These are phyloP conservation scores for Aspergillus sp. DNA, from an alignment of 2,329 filamentous ascomycete genomes.

Conservation along the genomic window DNA sequence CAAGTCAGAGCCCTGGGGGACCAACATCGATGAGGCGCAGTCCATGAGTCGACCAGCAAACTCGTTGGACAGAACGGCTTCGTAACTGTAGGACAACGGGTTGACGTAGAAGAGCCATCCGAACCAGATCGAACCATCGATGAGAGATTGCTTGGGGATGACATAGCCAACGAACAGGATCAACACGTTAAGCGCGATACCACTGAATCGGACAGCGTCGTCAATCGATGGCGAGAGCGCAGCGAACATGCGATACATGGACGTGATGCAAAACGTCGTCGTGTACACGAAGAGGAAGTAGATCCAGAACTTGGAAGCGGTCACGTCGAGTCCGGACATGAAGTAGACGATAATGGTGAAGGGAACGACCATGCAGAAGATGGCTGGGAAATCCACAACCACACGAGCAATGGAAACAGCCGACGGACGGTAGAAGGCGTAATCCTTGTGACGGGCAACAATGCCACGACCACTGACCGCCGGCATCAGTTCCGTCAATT, in stretches of 20 bases:
- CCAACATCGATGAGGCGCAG: slow-evolving; percentile 60
- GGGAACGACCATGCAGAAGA: slow-evolving; percentile 59
- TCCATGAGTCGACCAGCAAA: slow-evolving; percentile 59
- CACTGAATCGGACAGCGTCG: slow-evolving; percentile 65
- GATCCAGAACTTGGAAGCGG: slow-evolving; percentile 66
- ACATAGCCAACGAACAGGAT: slow-evolving; percentile 68
- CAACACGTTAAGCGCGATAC: slow-evolving; percentile 61
- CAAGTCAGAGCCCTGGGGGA: slow-evolving; percentile 60
- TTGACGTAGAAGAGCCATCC: slow-evolving; percentile 63
- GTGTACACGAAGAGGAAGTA: slow-evolving; percentile 65
- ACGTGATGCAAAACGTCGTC: slow-evolving; percentile 63
- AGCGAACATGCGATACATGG: slow-evolving; percentile 68
- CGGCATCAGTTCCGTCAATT: slow-evolving; percentile 75
- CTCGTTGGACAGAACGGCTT: slow-evolving; percentile 68
- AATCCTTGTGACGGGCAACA: slow-evolving; percentile 67
- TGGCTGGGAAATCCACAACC: slow-evolving; percentile 63
- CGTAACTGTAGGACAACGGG: slow-evolving; percentile 63
- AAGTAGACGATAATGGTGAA: slow-evolving; percentile 69
- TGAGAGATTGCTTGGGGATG: slow-evolving; percentile 65
- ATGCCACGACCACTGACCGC: slow-evolving; percentile 71
- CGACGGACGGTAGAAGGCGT: slow-evolving; percentile 70
- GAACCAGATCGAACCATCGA: slow-evolving; percentile 64
- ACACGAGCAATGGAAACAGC: slow-evolving; percentile 64
- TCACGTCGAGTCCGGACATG: slow-evolving; percentile 60
- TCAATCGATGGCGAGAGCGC: slow-evolving; percentile 65